Conservation (phyloP, 352 stramenopile species). For the Stephanocyclus meneghinianus region DNA sequence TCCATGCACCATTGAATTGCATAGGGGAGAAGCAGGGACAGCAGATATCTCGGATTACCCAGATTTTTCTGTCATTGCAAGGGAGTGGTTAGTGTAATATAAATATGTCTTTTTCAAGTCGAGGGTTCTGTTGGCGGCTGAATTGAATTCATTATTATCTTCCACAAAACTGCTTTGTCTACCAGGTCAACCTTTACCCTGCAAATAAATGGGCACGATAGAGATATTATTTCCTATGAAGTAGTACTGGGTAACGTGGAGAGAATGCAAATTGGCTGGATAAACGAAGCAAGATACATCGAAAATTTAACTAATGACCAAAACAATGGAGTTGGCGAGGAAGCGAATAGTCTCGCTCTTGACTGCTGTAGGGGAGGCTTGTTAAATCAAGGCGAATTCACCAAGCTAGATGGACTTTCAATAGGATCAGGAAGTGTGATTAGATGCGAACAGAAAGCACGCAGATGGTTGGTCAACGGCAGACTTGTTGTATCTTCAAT, state of each 20-base stretch:
- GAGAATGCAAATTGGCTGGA: conserved; percentile 41
- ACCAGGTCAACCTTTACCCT: conserved; percentile 29
- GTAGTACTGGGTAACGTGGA: conserved; percentile 34
- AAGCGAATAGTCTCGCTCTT: conserved; percentile 19
- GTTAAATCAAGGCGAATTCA: conserved; percentile 36
- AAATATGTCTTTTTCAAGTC: background rate
- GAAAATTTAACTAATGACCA: conserved; percentile 32
- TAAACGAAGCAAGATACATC: conserved; percentile 31
- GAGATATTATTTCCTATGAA: conserved; percentile 37
- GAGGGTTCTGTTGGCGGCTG: too few species aligned
- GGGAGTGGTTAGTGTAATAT: conserved; percentile 14
- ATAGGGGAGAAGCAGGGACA: conserved; percentile 6
- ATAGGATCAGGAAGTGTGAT: conserved; percentile 25
- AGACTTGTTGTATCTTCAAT: conserved; percentile 25
- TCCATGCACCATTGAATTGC: conserved; percentile 32
- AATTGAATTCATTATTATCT: background rate
- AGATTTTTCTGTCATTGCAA: conserved; percentile 19
- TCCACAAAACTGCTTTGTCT: background rate
- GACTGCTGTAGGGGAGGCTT: conserved; percentile 31
- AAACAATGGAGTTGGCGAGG: conserved; percentile 31
- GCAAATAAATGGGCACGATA: conserved; percentile 19
- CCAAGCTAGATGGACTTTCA: conserved; percentile 12
- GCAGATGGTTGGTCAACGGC: conserved; percentile 20
- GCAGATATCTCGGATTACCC: conserved; percentile 26
- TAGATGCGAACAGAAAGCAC: conserved; percentile 29